These are phyloP conservation scores for Solanum piurae DNA, from an alignment of 257 asterid species.

Conservation along the genomic window DNA sequence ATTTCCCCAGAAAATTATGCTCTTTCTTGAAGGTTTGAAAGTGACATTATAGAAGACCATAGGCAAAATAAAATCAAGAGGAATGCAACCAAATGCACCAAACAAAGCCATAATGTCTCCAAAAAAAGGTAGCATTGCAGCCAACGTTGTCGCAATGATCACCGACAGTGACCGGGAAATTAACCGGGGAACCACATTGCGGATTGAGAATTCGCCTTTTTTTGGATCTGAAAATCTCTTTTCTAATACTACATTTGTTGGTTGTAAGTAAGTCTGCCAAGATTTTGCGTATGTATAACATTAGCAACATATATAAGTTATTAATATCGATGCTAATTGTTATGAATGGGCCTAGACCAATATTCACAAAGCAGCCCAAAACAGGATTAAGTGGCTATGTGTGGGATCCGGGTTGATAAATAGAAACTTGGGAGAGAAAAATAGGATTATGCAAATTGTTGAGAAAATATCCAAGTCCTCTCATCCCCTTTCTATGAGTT, in stretches of 20 bases:
- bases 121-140: neutral
- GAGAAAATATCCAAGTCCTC: too few relatives aligned
- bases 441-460: too few relatives aligned
- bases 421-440: too few relatives aligned
- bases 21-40: neutral
- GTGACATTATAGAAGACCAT: neutral
- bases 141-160: neutral
- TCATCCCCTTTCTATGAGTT: too few relatives aligned
- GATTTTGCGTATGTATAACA: too few relatives aligned
- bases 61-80: neutral
- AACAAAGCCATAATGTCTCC: neutral
- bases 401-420: too few relatives aligned
- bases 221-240: neutral
- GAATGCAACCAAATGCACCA: neutral
- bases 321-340: too few relatives aligned
- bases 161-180: neutral
- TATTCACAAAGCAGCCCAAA: too few relatives aligned
- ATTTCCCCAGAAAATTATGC: neutral
- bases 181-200: neutral
- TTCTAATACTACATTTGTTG: neutral
- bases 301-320: neutral
- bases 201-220: neutral
- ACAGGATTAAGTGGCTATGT: too few relatives aligned
- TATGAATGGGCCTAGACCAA: too few relatives aligned
- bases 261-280: neutral